These are phyloP conservation scores for Wickerhamomyces bovis DNA, from an alignment of 805 yeast species.

Conservation along the genomic window DNA sequence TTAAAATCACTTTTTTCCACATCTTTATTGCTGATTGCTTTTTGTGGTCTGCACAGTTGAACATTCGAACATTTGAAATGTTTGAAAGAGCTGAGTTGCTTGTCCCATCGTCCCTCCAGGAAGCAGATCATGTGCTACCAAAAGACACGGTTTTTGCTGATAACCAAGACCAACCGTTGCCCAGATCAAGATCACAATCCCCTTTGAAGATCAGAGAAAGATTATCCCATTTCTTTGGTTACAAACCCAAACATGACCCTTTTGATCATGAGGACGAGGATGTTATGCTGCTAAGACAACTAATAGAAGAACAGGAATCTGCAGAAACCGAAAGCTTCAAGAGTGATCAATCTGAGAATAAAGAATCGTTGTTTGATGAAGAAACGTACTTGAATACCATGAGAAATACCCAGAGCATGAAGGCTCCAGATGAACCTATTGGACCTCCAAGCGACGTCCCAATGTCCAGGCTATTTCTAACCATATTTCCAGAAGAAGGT, in stretches of 20 bases:
- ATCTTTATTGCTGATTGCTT: background rate
- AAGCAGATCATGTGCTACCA: background rate
- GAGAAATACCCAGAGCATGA: background rate
- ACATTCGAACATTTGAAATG: background rate
- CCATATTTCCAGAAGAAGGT: background rate
- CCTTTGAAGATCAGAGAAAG: background rate
- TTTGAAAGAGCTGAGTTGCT: background rate
- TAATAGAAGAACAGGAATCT: background rate
- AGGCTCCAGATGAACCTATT: background rate
- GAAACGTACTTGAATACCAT: background rate
- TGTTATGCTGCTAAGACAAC: background rate
- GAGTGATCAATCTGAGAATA: background rate
- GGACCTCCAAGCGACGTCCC: background rate
- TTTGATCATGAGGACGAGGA: background rate
- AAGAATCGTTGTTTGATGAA: background rate
- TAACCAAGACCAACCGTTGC: background rate
- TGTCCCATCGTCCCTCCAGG: background rate
- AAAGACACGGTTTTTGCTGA: background rate
- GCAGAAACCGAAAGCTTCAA: background rate
- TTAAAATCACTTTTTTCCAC: no score
- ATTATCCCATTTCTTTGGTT: background rate
- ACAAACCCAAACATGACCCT: background rate
- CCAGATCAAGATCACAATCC: background rate
- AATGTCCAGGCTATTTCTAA: background rate
- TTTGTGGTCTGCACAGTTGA: background rate